Base-by-base conservation (phyloP, 345 rosid species). In the Populus deltoides region DNA sequence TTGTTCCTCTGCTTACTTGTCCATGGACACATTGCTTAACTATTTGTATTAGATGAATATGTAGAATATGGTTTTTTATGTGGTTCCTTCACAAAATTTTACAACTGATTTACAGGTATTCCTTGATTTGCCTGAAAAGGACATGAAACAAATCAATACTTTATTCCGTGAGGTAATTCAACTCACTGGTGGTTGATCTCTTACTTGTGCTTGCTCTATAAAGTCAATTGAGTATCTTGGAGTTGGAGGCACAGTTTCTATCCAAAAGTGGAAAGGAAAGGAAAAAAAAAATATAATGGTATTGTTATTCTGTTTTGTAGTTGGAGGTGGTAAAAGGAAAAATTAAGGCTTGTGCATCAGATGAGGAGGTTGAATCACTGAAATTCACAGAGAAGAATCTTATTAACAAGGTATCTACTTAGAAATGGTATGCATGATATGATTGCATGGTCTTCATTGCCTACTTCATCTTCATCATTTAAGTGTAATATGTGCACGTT, bases 91-190 rank as follows among this genome's bases (percentile, higher is more conserved):
- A 13, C 35, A 45, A 25, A 13, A 36, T 76, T 25, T 43, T 29
- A 35, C 63, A 67, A 70, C 53, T 80, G 77, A 78, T 82, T 76
- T 65, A 80, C 88, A 94, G 98, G 97, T 95, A 80, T 95, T 95
- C 90, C 86, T 95, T 77, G 96, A 95, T 49, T 67, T 95, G 86
- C 88, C 91, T 68, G 92, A 86, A 33, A 95, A 90, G 83, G 91
- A 93, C 78, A 81, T 95, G 98, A 95, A 83, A 83, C 87, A 75
- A 86, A 87, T 95, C 82, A 90, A 85, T 84, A 87, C 92, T 82
- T 83, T 93, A 84, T 95, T 95, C 83, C 89, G 79, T 67, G 99
- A 95, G 97, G 97, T 93, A 86, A 86, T 62, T 78, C 79, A 24
- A 20, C 62, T 74, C 43, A 31, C 66, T 47, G 39, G 39, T 71